Evolutionary conservation across 2,329 filamentous ascomycete species (phyloP).

Genomic region (Venturia nashicola): DNA sequence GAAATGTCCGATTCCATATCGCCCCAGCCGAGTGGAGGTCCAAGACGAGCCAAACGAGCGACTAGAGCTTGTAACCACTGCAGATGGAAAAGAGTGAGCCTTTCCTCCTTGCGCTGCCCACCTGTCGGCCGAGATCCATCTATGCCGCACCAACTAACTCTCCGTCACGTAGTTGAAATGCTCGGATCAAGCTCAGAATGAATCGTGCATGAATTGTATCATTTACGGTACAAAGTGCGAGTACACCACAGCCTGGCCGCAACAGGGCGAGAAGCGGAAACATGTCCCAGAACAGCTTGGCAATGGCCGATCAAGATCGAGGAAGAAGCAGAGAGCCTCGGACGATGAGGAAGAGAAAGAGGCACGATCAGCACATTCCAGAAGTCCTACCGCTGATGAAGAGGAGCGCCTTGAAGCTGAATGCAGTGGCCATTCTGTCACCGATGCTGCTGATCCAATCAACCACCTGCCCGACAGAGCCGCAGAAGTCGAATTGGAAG

Average conservation of each 20-base stretch:
- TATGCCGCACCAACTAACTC: not conserved
- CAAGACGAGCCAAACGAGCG: constrained; percentile 4
- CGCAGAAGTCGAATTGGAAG: not conserved
- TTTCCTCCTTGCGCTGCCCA: not conserved
- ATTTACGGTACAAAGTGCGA: constrained; percentile 7
- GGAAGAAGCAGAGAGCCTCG: not conserved
- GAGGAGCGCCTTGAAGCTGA: not conserved
- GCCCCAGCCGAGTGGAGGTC: not conserved
- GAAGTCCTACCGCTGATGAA: not conserved
- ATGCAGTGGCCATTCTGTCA: not conserved
- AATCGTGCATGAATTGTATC: constrained; percentile 8
- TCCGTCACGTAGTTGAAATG: constrained; percentile 2
- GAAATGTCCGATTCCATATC: not conserved
- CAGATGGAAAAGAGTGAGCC: constrained; percentile 5
- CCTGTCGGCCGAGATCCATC: not conserved
- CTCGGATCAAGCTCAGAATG: constrained; percentile 6
- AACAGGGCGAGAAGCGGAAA: not conserved
- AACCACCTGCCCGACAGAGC: not conserved
- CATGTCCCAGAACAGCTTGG: not conserved
- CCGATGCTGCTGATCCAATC: not conserved
- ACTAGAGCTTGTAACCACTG: constrained; percentile 8
- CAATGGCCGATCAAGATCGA: not conserved
- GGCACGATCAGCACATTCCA: not conserved
- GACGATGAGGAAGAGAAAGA: not conserved
- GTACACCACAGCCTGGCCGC: constrained; percentile 3